Percentiles rank a stretch among this genome's conserved stretches.
phyloP scores from a whole-genome alignment of 495 filamentous ascomycete genomes.

The Glonium stellatum region DNA sequence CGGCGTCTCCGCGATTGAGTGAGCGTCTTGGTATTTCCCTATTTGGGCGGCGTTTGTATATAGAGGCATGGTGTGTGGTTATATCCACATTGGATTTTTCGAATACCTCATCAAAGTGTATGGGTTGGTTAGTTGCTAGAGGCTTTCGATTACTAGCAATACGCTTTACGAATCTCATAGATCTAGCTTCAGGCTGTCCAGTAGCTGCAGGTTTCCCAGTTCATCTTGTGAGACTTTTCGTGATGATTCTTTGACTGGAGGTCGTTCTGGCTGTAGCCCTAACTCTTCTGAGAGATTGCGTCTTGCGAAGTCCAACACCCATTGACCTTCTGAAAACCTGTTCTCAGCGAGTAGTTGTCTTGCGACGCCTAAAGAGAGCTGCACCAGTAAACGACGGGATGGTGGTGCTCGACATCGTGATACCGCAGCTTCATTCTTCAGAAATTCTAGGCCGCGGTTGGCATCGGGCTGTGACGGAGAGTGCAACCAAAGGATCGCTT shows the following conservation, averaged over 20 bases:
- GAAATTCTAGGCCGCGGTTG: conserved; percentile 14
- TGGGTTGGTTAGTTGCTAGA: too few relatives aligned
- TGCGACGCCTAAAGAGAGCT: conserved; percentile 22
- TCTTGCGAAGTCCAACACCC: conserved; percentile 19
- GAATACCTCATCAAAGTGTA: neutral
- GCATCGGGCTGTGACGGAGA: conserved; percentile 16
- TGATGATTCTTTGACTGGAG: neutral
- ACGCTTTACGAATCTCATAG: neutral
- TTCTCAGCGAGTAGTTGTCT: conserved; percentile 17
- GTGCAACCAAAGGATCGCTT: conserved; percentile 9
- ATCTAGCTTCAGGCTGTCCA: neutral
- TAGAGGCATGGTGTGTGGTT: neutral
- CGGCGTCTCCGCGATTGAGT: conserved; percentile 48
- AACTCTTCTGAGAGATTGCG: conserved; percentile 21
- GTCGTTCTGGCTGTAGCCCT: neutral
- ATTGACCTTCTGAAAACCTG: conserved; percentile 15
- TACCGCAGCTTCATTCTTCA: neutral
- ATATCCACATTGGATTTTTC: neutral
- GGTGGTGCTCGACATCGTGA: neutral
- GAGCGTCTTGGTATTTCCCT: conserved; percentile 11
- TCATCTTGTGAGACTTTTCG: neutral
- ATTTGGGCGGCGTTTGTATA: neutral
- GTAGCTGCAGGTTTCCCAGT: conserved; percentile 3
- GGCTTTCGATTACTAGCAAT: neutral
- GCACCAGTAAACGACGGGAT: conserved; percentile 1